Evolutionary conservation across 2,329 filamentous ascomycete species (phyloP), one percentile per base, ranked within the genome.

Genomic region (Xylariales sp.): DNA sequence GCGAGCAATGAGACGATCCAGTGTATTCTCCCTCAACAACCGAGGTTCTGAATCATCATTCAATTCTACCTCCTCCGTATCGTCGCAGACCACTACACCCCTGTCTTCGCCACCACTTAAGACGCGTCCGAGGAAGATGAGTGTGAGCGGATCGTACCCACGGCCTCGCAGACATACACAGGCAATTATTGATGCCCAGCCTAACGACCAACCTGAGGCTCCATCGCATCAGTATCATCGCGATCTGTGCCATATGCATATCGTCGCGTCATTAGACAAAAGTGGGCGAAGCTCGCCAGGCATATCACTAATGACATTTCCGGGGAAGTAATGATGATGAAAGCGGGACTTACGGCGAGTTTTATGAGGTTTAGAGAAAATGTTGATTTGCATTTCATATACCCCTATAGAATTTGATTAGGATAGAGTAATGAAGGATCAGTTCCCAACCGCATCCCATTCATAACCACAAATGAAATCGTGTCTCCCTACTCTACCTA

Each of bases 71-170:
- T 58, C 70, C n/a, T 70, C 70, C 28, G 23, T 60, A 23, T 67
- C 68, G 9, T 70, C 70, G 39, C 68, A 68, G 60, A 59, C 30
- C 43, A 63, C 60, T 2, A 69, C 70, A 5, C 60, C 68, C 10
- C 14, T 66, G 3, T 64, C 69, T 5, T 59, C 68, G 18, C 65
- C 68, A 0, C 55, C 56, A 28, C 34, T 49, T 1, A 65, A 65
- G 63, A 65, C 57, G 56, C 68, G 70, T 7, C 68, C 68, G 54
- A 55, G 68, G 28, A 72, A 72, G 65, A 72, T 72, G 70, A 72
- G 70, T 55, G 54, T 64, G n/a, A 72, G 59, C 64, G 64, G 65
- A 5, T 18, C 64, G 18, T 70, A 65, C 43, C 62, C 69, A 34
- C 61, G 65, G n/a, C 67, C 67, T 3, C 67, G 69, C 36, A 60